These are phyloP conservation scores for Saitozyma sp. DNA, from an alignment of 768 basidiomycete genomes.

Conservation along the genomic window DNA sequence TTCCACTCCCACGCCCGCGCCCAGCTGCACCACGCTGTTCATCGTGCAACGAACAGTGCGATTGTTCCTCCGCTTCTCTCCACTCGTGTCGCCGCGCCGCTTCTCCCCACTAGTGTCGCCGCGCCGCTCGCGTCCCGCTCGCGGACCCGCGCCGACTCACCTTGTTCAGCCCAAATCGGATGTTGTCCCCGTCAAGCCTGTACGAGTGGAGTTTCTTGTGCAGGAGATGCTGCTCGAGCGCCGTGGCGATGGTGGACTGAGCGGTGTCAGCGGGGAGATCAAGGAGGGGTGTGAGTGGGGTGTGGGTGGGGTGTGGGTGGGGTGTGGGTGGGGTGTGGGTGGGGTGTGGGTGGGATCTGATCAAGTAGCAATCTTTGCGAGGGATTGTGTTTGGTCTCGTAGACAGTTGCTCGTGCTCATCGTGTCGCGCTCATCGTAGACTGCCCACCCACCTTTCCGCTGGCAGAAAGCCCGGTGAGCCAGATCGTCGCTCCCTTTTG, in stretches of 20 bases:
- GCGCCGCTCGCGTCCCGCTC: neutral
- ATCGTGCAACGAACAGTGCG: too few species aligned
- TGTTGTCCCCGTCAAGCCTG: conserved; percentile 85
- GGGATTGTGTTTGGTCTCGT: neutral
- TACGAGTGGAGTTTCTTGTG: conserved; percentile 82
- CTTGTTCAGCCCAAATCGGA: conserved; percentile 94
- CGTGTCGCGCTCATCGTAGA: neutral
- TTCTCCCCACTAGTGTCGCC: neutral
- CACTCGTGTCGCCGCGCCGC: too few species aligned
- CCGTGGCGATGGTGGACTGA: conserved; percentile 95
- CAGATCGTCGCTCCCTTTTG: conserved; percentile 92
- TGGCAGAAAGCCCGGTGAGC: conserved; percentile 93
- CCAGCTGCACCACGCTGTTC: too few species aligned
- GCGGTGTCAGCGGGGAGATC: conserved; percentile 1
- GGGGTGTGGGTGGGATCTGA: neutral
- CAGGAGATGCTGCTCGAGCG: conserved; percentile 90
- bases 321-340: neutral
- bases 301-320: neutral
- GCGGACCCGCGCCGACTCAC: conserved; percentile 19
- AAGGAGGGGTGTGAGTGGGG: conserved; percentile 10
- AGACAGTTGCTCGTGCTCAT: too few species aligned
- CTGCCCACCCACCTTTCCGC: conserved; percentile 70
- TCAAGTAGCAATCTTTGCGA: conserved; percentile 1
- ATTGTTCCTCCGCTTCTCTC: too few species aligned
- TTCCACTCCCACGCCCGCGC: too few species aligned